A percentile compares a stretch with the other conserved stretches of the same genome.
Evolutionary conservation across 768 basidiomycete species (phyloP).

Genomic region (Fomitopsis pulvina): DNA sequence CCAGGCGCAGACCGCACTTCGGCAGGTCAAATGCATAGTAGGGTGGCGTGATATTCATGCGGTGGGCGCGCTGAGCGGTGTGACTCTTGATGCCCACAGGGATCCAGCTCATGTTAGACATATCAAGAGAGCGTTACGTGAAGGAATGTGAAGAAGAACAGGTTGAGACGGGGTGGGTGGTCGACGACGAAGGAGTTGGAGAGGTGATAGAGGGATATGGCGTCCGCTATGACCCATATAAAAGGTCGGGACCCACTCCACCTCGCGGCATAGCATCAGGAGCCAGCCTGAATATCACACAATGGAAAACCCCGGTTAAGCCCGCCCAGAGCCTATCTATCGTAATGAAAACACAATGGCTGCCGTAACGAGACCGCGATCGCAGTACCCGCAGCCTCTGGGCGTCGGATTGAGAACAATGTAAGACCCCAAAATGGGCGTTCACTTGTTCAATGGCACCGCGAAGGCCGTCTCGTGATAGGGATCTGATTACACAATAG

Average conservation of each 20-base stretch:
- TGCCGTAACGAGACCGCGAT: neutral
- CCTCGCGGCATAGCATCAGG: neutral
- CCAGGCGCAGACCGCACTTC: neutral
- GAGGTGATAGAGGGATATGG: neutral
- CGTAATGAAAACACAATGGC: neutral
- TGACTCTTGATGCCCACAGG: neutral
- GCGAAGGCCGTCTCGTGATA: neutral
- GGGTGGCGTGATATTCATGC: neutral
- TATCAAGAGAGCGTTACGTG: neutral
- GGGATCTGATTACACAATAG: neutral
- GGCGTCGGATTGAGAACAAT: neutral
- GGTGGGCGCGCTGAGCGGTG: neutral
- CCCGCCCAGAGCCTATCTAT: neutral
- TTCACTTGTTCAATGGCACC: neutral
- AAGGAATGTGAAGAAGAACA: neutral
- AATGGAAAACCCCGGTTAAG: neutral
- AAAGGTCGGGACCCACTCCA: neutral
- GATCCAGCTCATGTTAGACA: neutral
- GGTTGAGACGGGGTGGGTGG: neutral
- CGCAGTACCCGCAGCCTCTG: neutral
- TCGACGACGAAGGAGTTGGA: neutral
- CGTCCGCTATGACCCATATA: neutral
- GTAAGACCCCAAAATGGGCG: neutral
- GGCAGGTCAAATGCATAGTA: neutral
- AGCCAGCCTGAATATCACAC: neutral